Evolutionary conservation across 1,284 basidiomycete genomes (phyloP).

Genomic region (Ustilago xerochloae): DNA sequence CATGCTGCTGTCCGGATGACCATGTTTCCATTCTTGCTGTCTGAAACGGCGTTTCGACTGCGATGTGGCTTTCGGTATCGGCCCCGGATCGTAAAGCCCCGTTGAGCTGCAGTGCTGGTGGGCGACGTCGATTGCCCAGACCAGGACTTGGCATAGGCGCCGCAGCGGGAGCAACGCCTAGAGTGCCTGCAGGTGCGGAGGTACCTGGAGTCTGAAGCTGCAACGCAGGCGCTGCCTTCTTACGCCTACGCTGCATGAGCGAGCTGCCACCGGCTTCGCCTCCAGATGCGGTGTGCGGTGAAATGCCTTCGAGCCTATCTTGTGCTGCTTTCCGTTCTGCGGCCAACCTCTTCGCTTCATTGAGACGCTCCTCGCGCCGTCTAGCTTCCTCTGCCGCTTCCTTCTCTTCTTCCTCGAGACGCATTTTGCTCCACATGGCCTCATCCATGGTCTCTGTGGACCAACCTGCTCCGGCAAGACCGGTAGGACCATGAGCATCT

Average conservation of each 20-base stretch:
- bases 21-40: constrained; percentile 34
- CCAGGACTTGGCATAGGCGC: constrained; percentile 26
- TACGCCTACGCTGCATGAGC: constrained; percentile 43
- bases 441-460: constrained; percentile 60
- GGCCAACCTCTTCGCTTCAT: constrained; percentile 35
- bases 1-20: constrained; percentile 5
- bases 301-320: constrained; percentile 38
- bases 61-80: background rate
- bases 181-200: background rate
- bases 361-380: constrained; percentile 42
- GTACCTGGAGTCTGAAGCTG: constrained; percentile 25
- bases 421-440: constrained; percentile 63
- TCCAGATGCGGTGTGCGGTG: constrained; percentile 4
- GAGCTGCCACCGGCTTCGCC: constrained; percentile 20
- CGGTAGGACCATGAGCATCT: background rate
- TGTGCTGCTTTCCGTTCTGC: constrained; percentile 41
- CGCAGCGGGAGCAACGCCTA: background rate
- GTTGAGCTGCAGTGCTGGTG: constrained; percentile 38
- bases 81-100: no score
- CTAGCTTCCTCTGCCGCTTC: constrained; percentile 51
- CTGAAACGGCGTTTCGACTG: constrained; percentile 39
- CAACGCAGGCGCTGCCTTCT: constrained; percentile 35
- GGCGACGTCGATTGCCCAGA: constrained; percentile 29
- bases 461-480: constrained; percentile 41
- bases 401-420: constrained; percentile 58